phyloP scores from a whole-genome alignment of 192 early-diverging fungal species.

The Backusella mclennaniae region DNA sequence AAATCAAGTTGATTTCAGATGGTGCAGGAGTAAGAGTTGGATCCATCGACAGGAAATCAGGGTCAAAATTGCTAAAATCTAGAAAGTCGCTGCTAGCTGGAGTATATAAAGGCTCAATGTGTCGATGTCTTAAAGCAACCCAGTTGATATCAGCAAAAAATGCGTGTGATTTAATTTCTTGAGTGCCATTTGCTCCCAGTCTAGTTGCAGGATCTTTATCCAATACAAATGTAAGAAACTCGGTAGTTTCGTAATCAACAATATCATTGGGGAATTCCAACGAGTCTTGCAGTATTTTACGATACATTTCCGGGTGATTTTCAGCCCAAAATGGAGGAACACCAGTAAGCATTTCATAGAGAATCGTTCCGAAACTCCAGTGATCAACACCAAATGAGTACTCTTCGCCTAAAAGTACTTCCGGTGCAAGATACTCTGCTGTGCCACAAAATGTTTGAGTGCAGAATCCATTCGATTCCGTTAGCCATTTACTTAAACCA shows the following conservation, averaged over 20 bases:
- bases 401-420: conserved; percentile 52
- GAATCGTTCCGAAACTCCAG: conserved; percentile 86
- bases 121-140: conserved; percentile 60
- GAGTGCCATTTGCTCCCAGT: conserved; percentile 60
- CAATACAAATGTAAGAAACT: conserved; percentile 46
- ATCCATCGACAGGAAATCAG: conserved; percentile 48
- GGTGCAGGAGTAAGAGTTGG: conserved; percentile 36
- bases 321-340: conserved; percentile 57
- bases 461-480: conserved; percentile 16
- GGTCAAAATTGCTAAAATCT: conserved; percentile 56
- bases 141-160: conserved; percentile 74
- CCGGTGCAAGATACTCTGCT: conserved; percentile 80
- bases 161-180: conserved; percentile 69
- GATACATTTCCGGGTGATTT: conserved; percentile 54
- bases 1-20: conserved; percentile 21
- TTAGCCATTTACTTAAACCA: conserved; percentile 77
- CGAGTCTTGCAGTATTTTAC: conserved; percentile 49
- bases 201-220: conserved; percentile 56
- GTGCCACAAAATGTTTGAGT: conserved; percentile 75
- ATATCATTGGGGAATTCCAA: conserved; percentile 46
- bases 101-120: conserved; percentile 60
- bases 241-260: conserved; percentile 33
- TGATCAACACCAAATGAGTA: conserved; percentile 82
- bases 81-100: conserved; percentile 47
- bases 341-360: conserved; percentile 89